phyloP scores from a whole-genome alignment of 768 basidiomycete species.

The Trametes cingulata region DNA sequence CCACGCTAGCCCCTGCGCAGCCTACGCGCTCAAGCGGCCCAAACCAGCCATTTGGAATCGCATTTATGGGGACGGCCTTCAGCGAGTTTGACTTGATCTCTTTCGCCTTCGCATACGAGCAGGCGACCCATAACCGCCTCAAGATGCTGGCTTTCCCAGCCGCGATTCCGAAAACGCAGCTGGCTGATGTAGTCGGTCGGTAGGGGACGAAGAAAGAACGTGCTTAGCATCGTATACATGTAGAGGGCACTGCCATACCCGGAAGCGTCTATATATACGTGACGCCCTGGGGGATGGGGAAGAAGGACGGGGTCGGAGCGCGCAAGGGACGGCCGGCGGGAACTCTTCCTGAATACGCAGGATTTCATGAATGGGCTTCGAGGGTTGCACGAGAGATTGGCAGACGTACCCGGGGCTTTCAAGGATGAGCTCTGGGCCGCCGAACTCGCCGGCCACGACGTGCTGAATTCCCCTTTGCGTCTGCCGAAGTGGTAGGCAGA shows the following conservation, averaged over 20 bases:
- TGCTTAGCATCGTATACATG: neutral
- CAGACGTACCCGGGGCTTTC: neutral
- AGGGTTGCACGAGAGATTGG: too few relatives aligned
- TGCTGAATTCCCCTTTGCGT: neutral
- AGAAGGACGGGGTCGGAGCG: too few relatives aligned
- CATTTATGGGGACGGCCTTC: slow-evolving; percentile 63
- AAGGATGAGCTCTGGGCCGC: slow-evolving; percentile 3
- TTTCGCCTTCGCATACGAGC: slow-evolving; percentile 50
- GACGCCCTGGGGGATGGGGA: neutral
- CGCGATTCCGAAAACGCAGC: slow-evolving; percentile 55
- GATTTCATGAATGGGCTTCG: too few relatives aligned
- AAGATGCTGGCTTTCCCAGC: neutral
- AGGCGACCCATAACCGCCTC: neutral
- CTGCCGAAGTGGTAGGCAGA: neutral
- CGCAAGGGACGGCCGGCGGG: too few relatives aligned
- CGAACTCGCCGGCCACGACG: neutral
- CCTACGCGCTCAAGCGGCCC: slow-evolving; percentile 17
- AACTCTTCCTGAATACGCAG: too few relatives aligned
- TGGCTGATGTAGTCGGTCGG: slow-evolving; percentile 36
- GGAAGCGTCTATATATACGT: neutral
- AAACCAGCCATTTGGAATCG: slow-evolving; percentile 47
- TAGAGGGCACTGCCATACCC: neutral
- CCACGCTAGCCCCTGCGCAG: slow-evolving; percentile 37
- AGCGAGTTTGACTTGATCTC: slow-evolving; percentile 58
- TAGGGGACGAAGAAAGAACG: neutral